These are phyloP conservation scores for Rosa hybrid DNA, from an alignment of 331 rosid species.

Conservation along the genomic window DNA sequence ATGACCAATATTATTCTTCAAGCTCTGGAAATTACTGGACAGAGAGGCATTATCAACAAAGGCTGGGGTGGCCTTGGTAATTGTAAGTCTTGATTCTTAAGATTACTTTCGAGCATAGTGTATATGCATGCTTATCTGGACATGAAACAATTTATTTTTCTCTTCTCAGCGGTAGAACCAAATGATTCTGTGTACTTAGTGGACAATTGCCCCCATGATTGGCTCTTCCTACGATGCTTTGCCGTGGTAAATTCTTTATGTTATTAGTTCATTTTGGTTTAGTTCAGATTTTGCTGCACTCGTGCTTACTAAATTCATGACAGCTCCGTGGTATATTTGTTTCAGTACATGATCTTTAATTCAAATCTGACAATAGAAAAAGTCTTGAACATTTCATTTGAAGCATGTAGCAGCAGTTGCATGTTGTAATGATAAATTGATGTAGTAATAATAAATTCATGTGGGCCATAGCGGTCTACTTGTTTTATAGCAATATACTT, in stretches of 20 bases:
- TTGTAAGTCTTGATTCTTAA: constrained; percentile 56
- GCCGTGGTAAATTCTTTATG: constrained; percentile 66
- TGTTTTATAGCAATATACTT: background rate
- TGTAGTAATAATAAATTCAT: background rate
- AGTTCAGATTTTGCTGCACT: background rate
- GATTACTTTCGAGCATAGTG: background rate
- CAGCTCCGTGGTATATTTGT: background rate
- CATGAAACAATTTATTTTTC: background rate
- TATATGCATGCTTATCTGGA: background rate
- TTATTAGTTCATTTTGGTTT: constrained; percentile 13
- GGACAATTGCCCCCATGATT: constrained; percentile 97
- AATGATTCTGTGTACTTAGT: constrained; percentile 62
- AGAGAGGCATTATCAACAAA: constrained; percentile 89
- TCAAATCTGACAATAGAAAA: background rate
- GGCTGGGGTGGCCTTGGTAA: constrained; percentile 98
- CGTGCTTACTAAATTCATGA: background rate
- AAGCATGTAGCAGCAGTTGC: background rate
- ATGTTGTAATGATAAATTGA: background rate
- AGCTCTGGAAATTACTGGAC: constrained; percentile 78
- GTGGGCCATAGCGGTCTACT: background rate
- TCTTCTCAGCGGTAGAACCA: constrained; percentile 60
- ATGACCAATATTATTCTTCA: constrained; percentile 72
- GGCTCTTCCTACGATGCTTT: constrained; percentile 82
- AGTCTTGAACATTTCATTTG: background rate
- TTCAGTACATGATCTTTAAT: background rate